These are phyloP conservation scores for Gastrolobium bilobum DNA, from an alignment of 306 rosid species.

Conservation along the genomic window DNA sequence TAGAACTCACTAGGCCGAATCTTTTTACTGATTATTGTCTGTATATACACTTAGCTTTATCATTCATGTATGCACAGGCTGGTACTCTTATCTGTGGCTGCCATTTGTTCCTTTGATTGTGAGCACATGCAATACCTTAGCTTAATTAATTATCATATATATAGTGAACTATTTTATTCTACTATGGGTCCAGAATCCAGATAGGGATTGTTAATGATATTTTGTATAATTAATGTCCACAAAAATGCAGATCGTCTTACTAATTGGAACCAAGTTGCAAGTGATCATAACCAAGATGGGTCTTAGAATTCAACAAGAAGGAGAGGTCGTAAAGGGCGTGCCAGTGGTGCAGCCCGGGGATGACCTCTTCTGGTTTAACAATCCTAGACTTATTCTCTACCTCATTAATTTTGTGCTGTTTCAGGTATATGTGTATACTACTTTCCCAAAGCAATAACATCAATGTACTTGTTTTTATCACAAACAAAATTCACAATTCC, in stretches of 20 bases:
- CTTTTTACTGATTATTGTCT: neutral
- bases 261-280: slow-evolving; percentile 90
- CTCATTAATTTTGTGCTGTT: slow-evolving; percentile 89
- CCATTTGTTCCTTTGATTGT: slow-evolving; percentile 89
- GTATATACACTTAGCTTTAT: neutral
- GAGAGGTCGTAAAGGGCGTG: slow-evolving; percentile 82
- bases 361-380: slow-evolving; percentile 83
- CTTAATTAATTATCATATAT: neutral
- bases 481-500: no score
- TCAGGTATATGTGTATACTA: slow-evolving; percentile 59
- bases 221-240: neutral
- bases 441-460: neutral
- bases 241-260: slow-evolving; percentile 63
- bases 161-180: no score
- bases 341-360: slow-evolving; percentile 88
- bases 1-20: neutral
- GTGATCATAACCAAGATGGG: slow-evolving; percentile 96
- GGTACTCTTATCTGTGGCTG: slow-evolving; percentile 82
- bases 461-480: no score
- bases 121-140: slow-evolving; percentile 47
- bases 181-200: no score
- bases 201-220: neutral
- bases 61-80: slow-evolving; percentile 62
- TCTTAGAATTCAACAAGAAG: slow-evolving; percentile 70
- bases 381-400: slow-evolving; percentile 76